Evolutionary conservation across 1,139 yeast species (phyloP).

Genomic region (Taphrina sp.): DNA sequence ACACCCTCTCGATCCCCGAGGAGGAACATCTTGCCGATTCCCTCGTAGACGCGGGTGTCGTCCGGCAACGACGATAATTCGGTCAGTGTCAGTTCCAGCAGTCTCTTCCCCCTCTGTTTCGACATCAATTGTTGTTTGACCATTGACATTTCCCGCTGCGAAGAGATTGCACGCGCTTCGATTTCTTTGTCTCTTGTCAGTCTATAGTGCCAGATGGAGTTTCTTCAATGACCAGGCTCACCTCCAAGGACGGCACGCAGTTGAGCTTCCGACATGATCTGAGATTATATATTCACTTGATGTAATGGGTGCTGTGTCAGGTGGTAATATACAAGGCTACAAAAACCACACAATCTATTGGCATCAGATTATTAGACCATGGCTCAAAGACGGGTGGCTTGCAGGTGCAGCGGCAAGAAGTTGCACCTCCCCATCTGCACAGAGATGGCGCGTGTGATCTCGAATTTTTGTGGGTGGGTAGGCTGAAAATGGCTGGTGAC

Average conservation of each 20-base stretch:
- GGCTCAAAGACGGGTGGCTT: neutral
- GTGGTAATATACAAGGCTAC: too few relatives aligned
- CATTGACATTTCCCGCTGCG: slow-evolving; percentile 18
- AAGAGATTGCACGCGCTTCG: slow-evolving; percentile 26
- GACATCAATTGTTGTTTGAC: slow-evolving; percentile 18
- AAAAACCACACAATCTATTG: too few relatives aligned
- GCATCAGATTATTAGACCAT: too few relatives aligned
- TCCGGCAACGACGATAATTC: slow-evolving; percentile 18
- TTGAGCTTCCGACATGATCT: slow-evolving; percentile 17
- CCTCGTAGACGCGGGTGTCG: slow-evolving; percentile 19
- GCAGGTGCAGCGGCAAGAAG: neutral
- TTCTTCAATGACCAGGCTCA: neutral
- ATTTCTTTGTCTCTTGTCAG: slow-evolving; percentile 21
- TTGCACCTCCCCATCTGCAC: too few relatives aligned
- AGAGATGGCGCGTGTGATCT: too few relatives aligned
- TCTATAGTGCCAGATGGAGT: neutral
- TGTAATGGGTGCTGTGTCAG: neutral
- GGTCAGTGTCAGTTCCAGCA: slow-evolving; percentile 23
- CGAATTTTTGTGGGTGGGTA: too few relatives aligned
- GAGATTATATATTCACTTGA: neutral
- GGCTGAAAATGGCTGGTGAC: too few relatives aligned
- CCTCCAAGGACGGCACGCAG: slow-evolving; percentile 18
- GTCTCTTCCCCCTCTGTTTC: slow-evolving; percentile 9
- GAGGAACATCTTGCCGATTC: slow-evolving; percentile 30
- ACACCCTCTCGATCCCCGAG: slow-evolving; percentile 8